A percentile compares a stretch with the other conserved stretches of the same genome.
phyloP scores from a whole-genome alignment of 2,329 filamentous ascomycete genomes.

The Aspergillus intermedius region DNA sequence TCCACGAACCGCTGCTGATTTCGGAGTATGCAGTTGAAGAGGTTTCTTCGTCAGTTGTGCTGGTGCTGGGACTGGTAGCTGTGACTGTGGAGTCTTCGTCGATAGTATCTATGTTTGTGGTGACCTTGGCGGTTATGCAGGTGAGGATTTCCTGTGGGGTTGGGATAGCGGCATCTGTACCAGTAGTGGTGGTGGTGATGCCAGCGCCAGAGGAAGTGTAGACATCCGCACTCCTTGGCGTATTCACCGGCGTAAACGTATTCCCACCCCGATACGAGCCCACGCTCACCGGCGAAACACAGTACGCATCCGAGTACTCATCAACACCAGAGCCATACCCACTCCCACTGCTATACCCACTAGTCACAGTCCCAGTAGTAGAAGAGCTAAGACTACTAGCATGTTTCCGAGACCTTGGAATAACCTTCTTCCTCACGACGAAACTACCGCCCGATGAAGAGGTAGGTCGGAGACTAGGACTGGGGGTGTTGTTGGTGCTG shows the following conservation, averaged over 20 bases:
- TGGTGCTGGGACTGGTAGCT: neutral
- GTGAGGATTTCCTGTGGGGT: constrained; percentile 21
- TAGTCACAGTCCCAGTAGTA: constrained; percentile 15
- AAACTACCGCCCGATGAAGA: neutral
- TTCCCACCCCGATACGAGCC: constrained; percentile 22
- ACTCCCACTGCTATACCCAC: constrained; percentile 35
- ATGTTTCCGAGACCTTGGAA: constrained; percentile 20
- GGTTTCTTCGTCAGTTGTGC: too few relatives aligned
- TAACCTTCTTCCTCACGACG: constrained; percentile 12
- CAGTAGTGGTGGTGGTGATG: neutral
- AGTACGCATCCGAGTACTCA: constrained; percentile 24
- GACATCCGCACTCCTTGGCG: constrained; percentile 21
- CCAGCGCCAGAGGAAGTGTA: neutral
- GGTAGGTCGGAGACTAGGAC: too few relatives aligned
- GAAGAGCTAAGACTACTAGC: constrained; percentile 12
- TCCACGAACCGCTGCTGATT: too few relatives aligned
- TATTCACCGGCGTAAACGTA: constrained; percentile 40
- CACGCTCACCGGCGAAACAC: constrained; percentile 35
- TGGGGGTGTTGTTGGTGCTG: neutral
- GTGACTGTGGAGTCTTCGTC: constrained; percentile 11
- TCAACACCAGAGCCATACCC: constrained; percentile 34
- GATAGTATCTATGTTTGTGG: neutral
- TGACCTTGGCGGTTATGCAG: constrained; percentile 8
- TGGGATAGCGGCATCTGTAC: constrained; percentile 2
- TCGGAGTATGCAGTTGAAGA: too few relatives aligned